These are phyloP conservation scores for Cordyceps fumosorosea DNA, from an alignment of 2,329 filamentous ascomycete species.

Conservation along the genomic window DNA sequence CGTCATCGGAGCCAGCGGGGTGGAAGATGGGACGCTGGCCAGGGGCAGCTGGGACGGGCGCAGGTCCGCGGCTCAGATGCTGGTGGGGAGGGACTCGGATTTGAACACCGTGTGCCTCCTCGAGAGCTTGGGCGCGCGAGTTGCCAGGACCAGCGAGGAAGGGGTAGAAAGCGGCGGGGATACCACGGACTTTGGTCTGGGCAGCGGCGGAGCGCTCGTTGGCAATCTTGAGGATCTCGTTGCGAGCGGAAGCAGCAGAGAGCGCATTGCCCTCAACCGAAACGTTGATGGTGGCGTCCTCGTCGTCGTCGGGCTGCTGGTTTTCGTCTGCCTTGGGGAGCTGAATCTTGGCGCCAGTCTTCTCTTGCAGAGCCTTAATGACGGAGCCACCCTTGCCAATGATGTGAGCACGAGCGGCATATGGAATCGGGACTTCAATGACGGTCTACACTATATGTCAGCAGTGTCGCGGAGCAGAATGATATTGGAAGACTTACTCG, in stretches of 20 bases:
- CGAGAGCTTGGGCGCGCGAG: constrained; percentile 58
- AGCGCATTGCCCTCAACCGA: constrained; percentile 86
- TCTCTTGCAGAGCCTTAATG: constrained; percentile 84
- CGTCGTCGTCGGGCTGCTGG: constrained; percentile 49
- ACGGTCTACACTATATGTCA: constrained; percentile 32
- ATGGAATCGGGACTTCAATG: constrained; percentile 74
- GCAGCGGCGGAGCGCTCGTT: constrained; percentile 78
- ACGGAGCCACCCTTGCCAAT: constrained; percentile 88
- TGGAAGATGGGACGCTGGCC: constrained; percentile 64
- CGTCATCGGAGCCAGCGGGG: constrained; percentile 59
- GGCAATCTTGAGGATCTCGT: constrained; percentile 80
- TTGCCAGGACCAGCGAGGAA: constrained; percentile 84
- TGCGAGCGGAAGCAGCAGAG: constrained; percentile 74
- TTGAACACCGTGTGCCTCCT: constrained; percentile 71
- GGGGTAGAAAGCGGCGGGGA: constrained; percentile 89
- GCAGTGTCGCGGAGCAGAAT: constrained; percentile 2
- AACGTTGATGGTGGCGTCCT: constrained; percentile 79
- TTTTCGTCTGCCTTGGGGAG: constrained; percentile 73
- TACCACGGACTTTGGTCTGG: constrained; percentile 71
- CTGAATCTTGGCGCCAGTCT: constrained; percentile 84
- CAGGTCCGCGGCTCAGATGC: constrained; percentile 64
- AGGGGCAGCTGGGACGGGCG: constrained; percentile 53
- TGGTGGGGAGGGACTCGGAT: constrained; percentile 79
- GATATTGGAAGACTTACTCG: background rate
- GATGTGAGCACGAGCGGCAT: constrained; percentile 78